Evolutionary conservation across 345 rosid genomes (phyloP).

Genomic region (Citrus australasica): DNA sequence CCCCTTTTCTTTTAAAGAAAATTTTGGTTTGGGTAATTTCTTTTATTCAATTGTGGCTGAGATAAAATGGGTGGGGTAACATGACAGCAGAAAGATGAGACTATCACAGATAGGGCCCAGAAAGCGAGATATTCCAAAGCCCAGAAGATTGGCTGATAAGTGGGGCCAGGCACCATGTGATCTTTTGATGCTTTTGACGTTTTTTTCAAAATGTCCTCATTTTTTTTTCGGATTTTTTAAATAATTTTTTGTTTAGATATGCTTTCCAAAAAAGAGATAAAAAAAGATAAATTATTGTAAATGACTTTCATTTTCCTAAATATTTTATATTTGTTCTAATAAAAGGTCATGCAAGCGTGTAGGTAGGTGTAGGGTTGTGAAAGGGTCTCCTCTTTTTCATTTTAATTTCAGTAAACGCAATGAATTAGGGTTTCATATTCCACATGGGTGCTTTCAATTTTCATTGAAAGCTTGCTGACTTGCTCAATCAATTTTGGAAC

Average conservation of each 20-base stretch:
- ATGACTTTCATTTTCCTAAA: neutral
- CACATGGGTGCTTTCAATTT: neutral
- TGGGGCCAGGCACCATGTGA: constrained; percentile 1
- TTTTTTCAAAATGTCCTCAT: neutral
- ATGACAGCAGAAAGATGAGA: neutral
- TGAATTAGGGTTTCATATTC: neutral
- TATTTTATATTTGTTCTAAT: too few species aligned
- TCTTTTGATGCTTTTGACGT: neutral
- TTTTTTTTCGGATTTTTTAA: neutral
- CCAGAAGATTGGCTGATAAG: neutral
- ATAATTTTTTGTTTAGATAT: neutral
- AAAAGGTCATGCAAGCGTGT: too few species aligned
- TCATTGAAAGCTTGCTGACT: neutral
- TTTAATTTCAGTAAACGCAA: neutral
- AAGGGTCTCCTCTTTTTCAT: neutral
- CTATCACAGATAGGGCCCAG: neutral
- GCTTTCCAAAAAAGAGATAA: too few species aligned
- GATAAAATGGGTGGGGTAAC: neutral
- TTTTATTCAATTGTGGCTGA: neutral
- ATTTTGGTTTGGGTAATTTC: too few species aligned
- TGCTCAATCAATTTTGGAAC: neutral
- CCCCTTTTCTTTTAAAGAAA: too few species aligned
- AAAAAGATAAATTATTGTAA: too few species aligned
- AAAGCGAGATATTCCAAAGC: neutral
- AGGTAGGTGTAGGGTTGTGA: neutral